These are phyloP conservation scores for Penicillium parvum DNA, from an alignment of 495 filamentous ascomycete species.

Conservation along the genomic window DNA sequence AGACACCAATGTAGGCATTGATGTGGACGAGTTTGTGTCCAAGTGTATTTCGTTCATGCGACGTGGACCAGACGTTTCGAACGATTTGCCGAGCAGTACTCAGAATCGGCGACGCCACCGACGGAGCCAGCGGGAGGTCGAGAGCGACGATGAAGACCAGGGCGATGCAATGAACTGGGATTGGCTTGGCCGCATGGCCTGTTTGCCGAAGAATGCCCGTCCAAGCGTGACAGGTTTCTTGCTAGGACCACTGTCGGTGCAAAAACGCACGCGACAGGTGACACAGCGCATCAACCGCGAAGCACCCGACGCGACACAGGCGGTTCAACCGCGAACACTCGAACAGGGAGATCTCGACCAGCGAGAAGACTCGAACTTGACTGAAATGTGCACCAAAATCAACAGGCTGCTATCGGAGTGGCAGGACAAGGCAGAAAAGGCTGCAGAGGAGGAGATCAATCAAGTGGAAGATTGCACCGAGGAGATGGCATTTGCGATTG, in stretches of 20 bases:
- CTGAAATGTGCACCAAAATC: constrained; percentile 62
- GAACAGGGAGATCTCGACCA: constrained; percentile 64
- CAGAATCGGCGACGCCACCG: constrained; percentile 30
- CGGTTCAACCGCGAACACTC: constrained; percentile 69
- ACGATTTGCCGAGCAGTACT: constrained; percentile 16
- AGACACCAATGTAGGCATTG: constrained; percentile 64
- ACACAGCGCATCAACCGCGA: constrained; percentile 62
- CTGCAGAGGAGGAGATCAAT: constrained; percentile 27
- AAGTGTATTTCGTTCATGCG: constrained; percentile 90
- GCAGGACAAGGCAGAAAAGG: constrained; percentile 29
- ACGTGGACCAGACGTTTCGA: constrained; percentile 37
- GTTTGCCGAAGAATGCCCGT: constrained; percentile 64
- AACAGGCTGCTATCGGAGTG: constrained; percentile 44
- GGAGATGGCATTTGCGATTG: constrained; percentile 37
- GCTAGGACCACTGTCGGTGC: constrained; percentile 81
- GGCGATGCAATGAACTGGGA: constrained; percentile 84
- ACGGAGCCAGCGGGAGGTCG: constrained; percentile 39
- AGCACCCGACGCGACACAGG: constrained; percentile 57
- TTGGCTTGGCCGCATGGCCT: constrained; percentile 70
- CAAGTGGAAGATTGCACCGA: constrained; percentile 31
- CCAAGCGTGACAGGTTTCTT: constrained; percentile 80
- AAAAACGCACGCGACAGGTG: constrained; percentile 69
- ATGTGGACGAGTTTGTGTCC: constrained; percentile 89
- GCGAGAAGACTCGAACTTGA: constrained; percentile 69
- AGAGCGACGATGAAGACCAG: constrained; percentile 56